Evolutionary conservation across 371 early-diverging fungal genomes (phyloP).

Genomic region (Phascolomyces articulosus): DNA sequence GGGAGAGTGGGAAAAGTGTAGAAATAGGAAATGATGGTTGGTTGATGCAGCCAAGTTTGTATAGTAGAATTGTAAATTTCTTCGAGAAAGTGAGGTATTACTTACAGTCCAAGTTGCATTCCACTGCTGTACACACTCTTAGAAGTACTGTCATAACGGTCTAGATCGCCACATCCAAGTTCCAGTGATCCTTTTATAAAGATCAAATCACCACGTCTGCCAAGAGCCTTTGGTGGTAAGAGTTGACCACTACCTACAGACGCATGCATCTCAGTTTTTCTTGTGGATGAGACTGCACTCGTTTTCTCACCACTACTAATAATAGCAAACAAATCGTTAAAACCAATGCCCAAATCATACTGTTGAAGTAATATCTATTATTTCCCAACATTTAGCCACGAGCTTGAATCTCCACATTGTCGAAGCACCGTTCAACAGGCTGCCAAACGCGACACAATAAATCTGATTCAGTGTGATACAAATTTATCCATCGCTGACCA

Average conservation of each 20-base stretch:
- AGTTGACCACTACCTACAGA: too few relatives aligned
- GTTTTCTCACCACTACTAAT: constrained; percentile 1
- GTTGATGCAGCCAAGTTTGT: too few relatives aligned
- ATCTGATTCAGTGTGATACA: neutral
- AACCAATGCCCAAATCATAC: neutral
- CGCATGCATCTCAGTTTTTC: neutral
- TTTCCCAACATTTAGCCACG: neutral
- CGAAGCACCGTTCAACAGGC: neutral
- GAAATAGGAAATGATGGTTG: too few relatives aligned
- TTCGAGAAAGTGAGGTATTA: too few relatives aligned
- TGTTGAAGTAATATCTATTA: neutral
- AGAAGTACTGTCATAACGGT: neutral
- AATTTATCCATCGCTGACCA: too few relatives aligned
- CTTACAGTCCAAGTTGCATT: too few relatives aligned
- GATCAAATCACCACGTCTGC: neutral
- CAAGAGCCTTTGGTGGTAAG: neutral
- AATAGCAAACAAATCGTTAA: neutral
- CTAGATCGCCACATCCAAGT: constrained; percentile 9
- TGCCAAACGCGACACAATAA: neutral
- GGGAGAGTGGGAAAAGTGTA: too few relatives aligned
- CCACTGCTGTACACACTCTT: too few relatives aligned
- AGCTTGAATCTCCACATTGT: neutral
- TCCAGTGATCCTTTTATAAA: neutral
- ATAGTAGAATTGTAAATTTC: too few relatives aligned
- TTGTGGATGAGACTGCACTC: neutral